These are phyloP conservation scores for Aureobasidium lini DNA, from an alignment of 2,329 filamentous ascomycete species.

Conservation along the genomic window DNA sequence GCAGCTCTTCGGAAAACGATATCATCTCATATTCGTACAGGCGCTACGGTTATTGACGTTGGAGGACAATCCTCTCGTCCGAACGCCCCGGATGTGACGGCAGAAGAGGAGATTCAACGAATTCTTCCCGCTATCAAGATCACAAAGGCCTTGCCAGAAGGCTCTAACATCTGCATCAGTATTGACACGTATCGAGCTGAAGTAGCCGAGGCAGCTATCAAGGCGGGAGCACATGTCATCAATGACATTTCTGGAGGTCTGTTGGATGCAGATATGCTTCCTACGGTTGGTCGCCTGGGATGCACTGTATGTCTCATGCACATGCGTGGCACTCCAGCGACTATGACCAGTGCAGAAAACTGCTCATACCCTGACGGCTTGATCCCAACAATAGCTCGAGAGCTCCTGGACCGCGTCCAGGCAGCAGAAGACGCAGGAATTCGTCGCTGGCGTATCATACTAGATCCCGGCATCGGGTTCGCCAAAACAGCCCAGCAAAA, in stretches of 20 bases:
- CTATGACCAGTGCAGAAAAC: conserved; percentile 60
- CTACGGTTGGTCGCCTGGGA: conserved; percentile 67
- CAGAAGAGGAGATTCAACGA: conserved; percentile 67
- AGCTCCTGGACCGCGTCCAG: conserved; percentile 62
- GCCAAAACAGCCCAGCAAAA: conserved; percentile 80
- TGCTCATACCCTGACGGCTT: conserved; percentile 59
- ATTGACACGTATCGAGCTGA: conserved; percentile 86
- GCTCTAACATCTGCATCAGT: conserved; percentile 62
- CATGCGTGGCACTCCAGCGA: conserved; percentile 80
- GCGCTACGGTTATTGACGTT: conserved; percentile 81
- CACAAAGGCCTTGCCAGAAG: conserved; percentile 60
- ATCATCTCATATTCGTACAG: conserved; percentile 53
- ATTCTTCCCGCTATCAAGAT: conserved; percentile 71
- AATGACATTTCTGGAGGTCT: conserved; percentile 86
- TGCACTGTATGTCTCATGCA: conserved; percentile 84
- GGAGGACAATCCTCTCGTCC: conserved; percentile 92
- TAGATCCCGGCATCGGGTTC: conserved; percentile 92
- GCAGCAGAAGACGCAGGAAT: conserved; percentile 78
- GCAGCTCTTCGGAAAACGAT: conserved; percentile 51
- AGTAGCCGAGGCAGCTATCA: conserved; percentile 70
- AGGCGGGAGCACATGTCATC: conserved; percentile 80
- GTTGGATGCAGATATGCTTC: conserved; percentile 74
- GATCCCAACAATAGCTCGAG: conserved; percentile 55
- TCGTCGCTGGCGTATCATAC: conserved; percentile 84
- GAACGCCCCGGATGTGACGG: conserved; percentile 58